Evolutionary conservation across 2,329 filamentous ascomycete genomes (phyloP).

Genomic region (Coleophoma cylindrospora): DNA sequence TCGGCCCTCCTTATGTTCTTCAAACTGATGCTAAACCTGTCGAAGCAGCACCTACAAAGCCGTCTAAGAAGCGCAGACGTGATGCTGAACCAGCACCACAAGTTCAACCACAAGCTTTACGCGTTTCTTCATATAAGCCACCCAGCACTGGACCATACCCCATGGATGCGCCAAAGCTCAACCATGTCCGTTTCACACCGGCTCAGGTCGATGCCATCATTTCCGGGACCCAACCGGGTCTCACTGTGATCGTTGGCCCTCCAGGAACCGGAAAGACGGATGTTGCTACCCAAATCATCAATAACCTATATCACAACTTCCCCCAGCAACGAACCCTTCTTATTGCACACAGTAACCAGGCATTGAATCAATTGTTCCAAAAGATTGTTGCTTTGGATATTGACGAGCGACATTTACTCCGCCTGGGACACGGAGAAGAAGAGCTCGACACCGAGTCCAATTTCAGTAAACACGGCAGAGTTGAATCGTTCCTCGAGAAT

Average conservation of each 20-base stretch:
- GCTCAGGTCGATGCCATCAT: conserved; percentile 89
- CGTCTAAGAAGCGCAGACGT: conserved; percentile 82
- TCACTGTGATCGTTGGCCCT: conserved; percentile 91
- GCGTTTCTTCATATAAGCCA: conserved; percentile 86
- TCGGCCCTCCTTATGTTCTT: conserved; percentile 83
- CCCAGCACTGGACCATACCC: conserved; percentile 88
- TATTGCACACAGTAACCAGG: conserved; percentile 96
- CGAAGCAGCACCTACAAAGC: conserved; percentile 46
- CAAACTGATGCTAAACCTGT: conserved; percentile 55
- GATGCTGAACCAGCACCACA: conserved; percentile 65
- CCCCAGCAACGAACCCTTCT: conserved; percentile 86
- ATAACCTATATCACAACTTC: conserved; percentile 98
- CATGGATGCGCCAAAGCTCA: conserved; percentile 75
- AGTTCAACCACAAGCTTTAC: conserved; percentile 61
- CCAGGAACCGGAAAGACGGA: conserved; percentile 99
- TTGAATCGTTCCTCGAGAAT: conserved; percentile 92
- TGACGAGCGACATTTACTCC: conserved; percentile 86
- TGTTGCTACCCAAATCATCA: conserved; percentile 97
- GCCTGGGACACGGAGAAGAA: conserved; percentile 92
- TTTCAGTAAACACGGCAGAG: conserved; percentile 91
- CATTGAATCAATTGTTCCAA: conserved; percentile 93
- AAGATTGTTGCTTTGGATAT: conserved; percentile 97
- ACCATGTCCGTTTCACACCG: conserved; percentile 82
- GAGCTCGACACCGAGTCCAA: conserved; percentile 80
- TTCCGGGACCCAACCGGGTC: conserved; percentile 87